Base-by-base conservation (phyloP, 164 flowering plant species). In the Macadamia tetraphylla region DNA sequence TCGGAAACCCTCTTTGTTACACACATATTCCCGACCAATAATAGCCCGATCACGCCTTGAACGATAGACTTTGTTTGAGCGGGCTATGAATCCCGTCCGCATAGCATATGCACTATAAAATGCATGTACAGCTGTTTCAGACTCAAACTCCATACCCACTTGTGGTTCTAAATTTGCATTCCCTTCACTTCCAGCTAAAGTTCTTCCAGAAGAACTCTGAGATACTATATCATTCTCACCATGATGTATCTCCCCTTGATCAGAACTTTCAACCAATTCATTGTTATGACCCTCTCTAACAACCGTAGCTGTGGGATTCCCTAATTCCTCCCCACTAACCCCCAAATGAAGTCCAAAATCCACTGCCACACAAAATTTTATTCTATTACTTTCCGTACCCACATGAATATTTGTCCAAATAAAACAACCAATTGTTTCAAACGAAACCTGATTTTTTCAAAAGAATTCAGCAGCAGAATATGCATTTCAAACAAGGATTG, bases 41-140 rank as follows among this genome's bases (percentile, higher is more conserved):
- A 88, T 85, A 49, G 89, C 52, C 12, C 88, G 87, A 68, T 88
- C 93, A 58, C 93, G 89, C 76, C 90, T 85, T 29, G 93, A 88
- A n/a, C 93, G 83, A 55, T 87, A 86, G 29, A 88, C 82, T 74
- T 88, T 86, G 81, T 89, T 88, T 31, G 85, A 89, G 43, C 93
- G 87, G 15, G 85, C 82, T 8, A 86, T 58, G 58, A 88, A 88
- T 32, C 93, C 93, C 9, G 85, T 73, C 4, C 83, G 82, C 18
- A 88, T 79, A 4, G 90, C 93, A 77, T 88, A 88, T 29, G 82
- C 79, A 76, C 86, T 86, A 62, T 88, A 88, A 78, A 88, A 88
- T 58, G 87, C 83, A 76, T 85, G 88, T 0, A 89, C 89, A 56
- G 85, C 90, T 15, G 87, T 84, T 75, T 88, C 93, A 35, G 90